Evolutionary conservation across 768 basidiomycete genomes (phyloP).

Genomic region (Lactarius trivialis): DNA sequence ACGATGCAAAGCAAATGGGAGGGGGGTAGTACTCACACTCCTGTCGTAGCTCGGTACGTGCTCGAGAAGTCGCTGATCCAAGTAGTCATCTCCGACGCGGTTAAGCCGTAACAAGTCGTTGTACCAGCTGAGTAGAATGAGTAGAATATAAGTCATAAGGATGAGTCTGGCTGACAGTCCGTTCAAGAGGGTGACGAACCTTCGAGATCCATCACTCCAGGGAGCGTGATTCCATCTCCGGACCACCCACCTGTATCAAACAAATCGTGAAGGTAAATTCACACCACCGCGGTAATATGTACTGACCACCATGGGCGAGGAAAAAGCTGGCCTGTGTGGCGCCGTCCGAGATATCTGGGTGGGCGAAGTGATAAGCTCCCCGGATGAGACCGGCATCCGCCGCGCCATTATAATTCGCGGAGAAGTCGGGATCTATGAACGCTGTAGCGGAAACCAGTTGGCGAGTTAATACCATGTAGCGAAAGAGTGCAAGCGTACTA

Average conservation of each 20-base stretch:
- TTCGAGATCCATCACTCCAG: slow-evolving; percentile 59
- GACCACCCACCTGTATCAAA: slow-evolving; percentile 44
- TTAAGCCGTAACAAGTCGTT: slow-evolving; percentile 55
- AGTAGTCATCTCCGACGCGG: slow-evolving; percentile 47
- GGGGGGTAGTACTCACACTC: slow-evolving; percentile 32
- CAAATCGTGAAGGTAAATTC: background rate
- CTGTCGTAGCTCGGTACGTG: slow-evolving; percentile 46
- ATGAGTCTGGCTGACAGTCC: too few relatives aligned
- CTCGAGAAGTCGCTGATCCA: slow-evolving; percentile 59
- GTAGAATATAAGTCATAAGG: background rate
- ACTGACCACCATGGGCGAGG: slow-evolving; percentile 33
- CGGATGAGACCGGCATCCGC: slow-evolving; percentile 52
- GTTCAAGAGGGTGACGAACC: slow-evolving; percentile 32
- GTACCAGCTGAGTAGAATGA: slow-evolving; percentile 26
- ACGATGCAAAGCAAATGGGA: background rate
- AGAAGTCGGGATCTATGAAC: slow-evolving; percentile 40
- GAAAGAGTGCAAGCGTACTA: slow-evolving; percentile 29
- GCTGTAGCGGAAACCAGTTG: slow-evolving; percentile 15
- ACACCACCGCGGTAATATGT: background rate
- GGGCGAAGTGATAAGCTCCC: slow-evolving; percentile 58
- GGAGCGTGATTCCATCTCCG: slow-evolving; percentile 51
- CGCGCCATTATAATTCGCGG: slow-evolving; percentile 48
- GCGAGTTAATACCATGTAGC: slow-evolving; percentile 17
- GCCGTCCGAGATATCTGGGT: slow-evolving; percentile 49
- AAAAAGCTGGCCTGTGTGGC: slow-evolving; percentile 56